Conservation (phyloP, 2,329 filamentous ascomycete genomes). For the Aspergillus puulaauensis region DNA sequence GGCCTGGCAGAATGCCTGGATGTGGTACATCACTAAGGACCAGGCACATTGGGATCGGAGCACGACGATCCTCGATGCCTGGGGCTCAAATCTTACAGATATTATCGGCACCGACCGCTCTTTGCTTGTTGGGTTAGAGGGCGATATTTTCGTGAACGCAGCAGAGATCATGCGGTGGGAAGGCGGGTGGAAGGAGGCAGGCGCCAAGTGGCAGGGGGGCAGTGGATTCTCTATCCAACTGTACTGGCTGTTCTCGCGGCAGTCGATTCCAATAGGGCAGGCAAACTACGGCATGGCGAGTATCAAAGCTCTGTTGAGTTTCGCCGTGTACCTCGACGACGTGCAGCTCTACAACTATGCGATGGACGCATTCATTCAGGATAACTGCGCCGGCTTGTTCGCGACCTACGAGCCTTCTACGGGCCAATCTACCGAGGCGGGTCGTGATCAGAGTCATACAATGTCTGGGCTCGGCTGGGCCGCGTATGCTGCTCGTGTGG, state of each 20-base stretch:
- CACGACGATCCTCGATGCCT: conserved; percentile 38
- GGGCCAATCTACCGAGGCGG: conserved; percentile 39
- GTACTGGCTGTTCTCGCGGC: conserved; percentile 44
- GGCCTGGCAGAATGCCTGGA: conserved; percentile 43
- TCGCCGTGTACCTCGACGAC: conserved; percentile 45
- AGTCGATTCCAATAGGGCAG: conserved; percentile 41
- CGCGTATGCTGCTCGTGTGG: conserved; percentile 33
- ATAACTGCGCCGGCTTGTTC: conserved; percentile 35
- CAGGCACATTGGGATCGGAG: conserved; percentile 34
- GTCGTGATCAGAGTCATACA: conserved; percentile 40
- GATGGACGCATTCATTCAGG: conserved; percentile 36
- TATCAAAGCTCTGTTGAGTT: conserved; percentile 41
- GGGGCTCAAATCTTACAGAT: conserved; percentile 16
- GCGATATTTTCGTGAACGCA: conserved; percentile 43
- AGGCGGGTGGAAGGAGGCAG: conserved; percentile 39
- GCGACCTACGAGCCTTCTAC: conserved; percentile 32
- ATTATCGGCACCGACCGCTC: conserved; percentile 25
- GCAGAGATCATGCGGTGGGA: conserved; percentile 49
- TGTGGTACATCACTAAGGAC: conserved; percentile 46
- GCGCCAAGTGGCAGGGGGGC: conserved; percentile 35
- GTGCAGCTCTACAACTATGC: conserved; percentile 45
- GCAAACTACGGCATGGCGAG: conserved; percentile 46
- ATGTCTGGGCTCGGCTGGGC: conserved; percentile 35
- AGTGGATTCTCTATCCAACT: conserved; percentile 41
- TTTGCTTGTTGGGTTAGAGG: conserved; percentile 41